Percentiles rank a stretch among this genome's conserved stretches.
Conservation (phyloP, 2,329 filamentous ascomycete genomes). For the Bimuria novae-zelandiae region DNA sequence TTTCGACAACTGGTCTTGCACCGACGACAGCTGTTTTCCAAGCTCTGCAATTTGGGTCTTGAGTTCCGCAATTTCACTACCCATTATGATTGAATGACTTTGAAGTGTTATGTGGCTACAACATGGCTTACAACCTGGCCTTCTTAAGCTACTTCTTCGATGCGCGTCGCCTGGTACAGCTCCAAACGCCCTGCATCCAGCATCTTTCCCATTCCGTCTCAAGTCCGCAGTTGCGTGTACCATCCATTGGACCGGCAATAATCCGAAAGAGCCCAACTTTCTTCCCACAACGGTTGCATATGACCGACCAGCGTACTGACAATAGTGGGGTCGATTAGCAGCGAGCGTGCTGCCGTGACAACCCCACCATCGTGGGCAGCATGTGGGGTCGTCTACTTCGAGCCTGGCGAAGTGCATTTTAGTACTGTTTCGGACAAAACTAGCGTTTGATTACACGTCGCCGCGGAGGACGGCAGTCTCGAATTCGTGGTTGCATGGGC, state of each 20-base stretch:
- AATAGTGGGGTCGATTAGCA: slow-evolving; percentile 20
- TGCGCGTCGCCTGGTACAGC: slow-evolving; percentile 8
- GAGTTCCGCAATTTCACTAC: slow-evolving; percentile 35
- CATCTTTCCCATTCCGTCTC: slow-evolving; percentile 11
- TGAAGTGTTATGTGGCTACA: not conserved
- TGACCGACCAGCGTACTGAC: slow-evolving; percentile 22
- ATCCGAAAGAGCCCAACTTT: slow-evolving; percentile 6
- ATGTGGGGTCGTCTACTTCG: slow-evolving; percentile 3
- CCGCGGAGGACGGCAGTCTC: not conserved
- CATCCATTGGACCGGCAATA: slow-evolving; percentile 21
- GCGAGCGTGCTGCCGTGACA: not conserved
- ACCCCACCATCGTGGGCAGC: not conserved
- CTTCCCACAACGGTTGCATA: slow-evolving; percentile 24
- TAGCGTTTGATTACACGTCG: not conserved
- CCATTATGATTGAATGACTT: slow-evolving; percentile 23
- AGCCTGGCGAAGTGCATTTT: not conserved
- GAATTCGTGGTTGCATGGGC: too few relatives aligned
- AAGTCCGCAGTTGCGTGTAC: slow-evolving; percentile 15
- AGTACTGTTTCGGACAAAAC: not conserved
- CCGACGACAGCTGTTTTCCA: slow-evolving; percentile 33
- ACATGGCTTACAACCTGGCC: slow-evolving; percentile 3
- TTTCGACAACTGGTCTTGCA: slow-evolving; percentile 32
- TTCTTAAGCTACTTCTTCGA: slow-evolving; percentile 20
- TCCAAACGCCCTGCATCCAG: slow-evolving; percentile 8
- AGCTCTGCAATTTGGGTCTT: slow-evolving; percentile 32